Conservation (phyloP, 768 basidiomycete species). For the Candolleomyces aberdarensis region DNA sequence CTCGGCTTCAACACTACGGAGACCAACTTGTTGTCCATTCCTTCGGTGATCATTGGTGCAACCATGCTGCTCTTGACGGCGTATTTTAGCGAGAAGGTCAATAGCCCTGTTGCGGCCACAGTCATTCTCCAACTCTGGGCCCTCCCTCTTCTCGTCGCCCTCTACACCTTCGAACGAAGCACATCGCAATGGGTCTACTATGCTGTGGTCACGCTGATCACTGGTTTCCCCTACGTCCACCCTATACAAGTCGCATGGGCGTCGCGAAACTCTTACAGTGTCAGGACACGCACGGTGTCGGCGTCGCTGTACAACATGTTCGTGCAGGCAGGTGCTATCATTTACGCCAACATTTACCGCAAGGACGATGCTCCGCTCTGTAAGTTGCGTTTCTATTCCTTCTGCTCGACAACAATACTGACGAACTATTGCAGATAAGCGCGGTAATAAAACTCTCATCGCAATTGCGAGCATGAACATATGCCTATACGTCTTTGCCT, state of each 20-base stretch:
- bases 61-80: slow-evolving; percentile 44
- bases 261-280: slow-evolving; percentile 58
- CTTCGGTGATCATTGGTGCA: slow-evolving; percentile 52
- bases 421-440: slow-evolving; percentile 39
- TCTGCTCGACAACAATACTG: not conserved
- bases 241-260: slow-evolving; percentile 56
- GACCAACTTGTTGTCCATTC: slow-evolving; percentile 61
- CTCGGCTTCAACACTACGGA: slow-evolving; percentile 63
- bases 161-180: slow-evolving; percentile 45
- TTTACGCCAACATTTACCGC: slow-evolving; percentile 55
- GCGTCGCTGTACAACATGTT: slow-evolving; percentile 62
- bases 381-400: slow-evolving; percentile 16
- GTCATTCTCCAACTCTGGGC: slow-evolving; percentile 60
- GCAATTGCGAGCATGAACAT: slow-evolving; percentile 55
- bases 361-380: slow-evolving; percentile 45
- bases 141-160: slow-evolving; percentile 54
- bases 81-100: slow-evolving; percentile 51
- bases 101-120: slow-evolving; percentile 53
- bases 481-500: slow-evolving; percentile 45
- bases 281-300: slow-evolving; percentile 49
- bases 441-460: slow-evolving; percentile 56
- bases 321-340: slow-evolving; percentile 54
- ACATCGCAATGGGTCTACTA: slow-evolving; percentile 58
- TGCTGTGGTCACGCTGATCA: slow-evolving; percentile 49
- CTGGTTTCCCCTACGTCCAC: slow-evolving; percentile 53